phyloP scores from a whole-genome alignment of 345 rosid genomes.

The Sonneratia caseolaris region DNA sequence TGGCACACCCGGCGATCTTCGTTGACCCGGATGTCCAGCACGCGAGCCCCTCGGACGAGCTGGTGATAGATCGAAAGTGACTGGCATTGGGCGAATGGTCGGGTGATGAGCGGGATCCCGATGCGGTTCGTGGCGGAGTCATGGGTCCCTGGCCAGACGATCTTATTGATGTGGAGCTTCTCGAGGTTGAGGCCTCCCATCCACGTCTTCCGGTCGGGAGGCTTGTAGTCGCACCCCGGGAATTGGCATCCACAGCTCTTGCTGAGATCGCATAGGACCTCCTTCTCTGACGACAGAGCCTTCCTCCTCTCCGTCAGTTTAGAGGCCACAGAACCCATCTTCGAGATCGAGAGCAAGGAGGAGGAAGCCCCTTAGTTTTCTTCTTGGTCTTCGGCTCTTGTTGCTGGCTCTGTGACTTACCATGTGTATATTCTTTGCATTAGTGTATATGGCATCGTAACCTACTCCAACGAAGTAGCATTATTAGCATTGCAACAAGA shows the following conservation, averaged over 20 bases:
- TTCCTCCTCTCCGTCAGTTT: slow-evolving; percentile 45
- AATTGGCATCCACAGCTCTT: slow-evolving; percentile 34
- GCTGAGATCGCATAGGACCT: slow-evolving; percentile 36
- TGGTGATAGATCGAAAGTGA: slow-evolving; percentile 64
- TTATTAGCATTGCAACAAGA: no score
- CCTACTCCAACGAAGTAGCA: no score
- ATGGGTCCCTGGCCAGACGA: slow-evolving; percentile 50
- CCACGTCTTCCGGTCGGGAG: slow-evolving; percentile 67
- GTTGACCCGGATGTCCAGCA: slow-evolving; percentile 66
- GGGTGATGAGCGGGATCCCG: slow-evolving; percentile 43
- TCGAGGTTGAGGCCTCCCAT: slow-evolving; percentile 51
- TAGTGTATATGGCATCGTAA: no score
- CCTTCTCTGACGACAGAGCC: slow-evolving; percentile 42
- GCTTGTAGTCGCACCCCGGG: slow-evolving; percentile 56
- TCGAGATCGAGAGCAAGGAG: no score
- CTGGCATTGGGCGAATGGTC: slow-evolving; percentile 96
- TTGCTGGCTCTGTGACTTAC: no score
- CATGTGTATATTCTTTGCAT: no score
- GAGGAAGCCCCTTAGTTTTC: no score
- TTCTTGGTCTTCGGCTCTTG: no score
- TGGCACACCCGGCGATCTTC: slow-evolving; percentile 74
- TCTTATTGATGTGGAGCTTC: slow-evolving; percentile 48
- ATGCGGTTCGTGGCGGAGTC: slow-evolving; percentile 40
- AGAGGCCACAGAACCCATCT: slow-evolving; percentile 66
- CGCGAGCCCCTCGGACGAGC: slow-evolving; percentile 58